phyloP scores from a whole-genome alignment of 2,329 filamentous ascomycete genomes.

The Mollisiaceae sp. region DNA sequence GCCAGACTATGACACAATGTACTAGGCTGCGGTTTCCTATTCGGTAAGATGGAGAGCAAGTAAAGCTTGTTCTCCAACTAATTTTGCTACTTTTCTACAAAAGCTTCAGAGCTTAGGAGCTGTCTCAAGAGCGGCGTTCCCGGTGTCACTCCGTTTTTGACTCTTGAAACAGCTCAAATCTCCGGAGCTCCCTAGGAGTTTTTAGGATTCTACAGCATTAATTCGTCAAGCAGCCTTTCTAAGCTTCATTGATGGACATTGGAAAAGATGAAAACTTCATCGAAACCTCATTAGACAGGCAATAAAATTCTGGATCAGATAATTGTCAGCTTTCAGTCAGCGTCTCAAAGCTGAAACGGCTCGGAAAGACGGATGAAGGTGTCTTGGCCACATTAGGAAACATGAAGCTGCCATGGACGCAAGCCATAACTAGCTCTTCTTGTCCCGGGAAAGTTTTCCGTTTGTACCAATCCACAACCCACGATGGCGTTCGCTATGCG shows the following conservation, averaged over 20 bases:
- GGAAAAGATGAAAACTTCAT: neutral
- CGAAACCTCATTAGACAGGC: neutral
- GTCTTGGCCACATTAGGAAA: neutral
- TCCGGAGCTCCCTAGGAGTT: too few species aligned
- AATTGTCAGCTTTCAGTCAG: neutral
- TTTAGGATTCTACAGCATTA: too few species aligned
- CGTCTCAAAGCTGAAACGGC: neutral
- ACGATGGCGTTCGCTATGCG: neutral
- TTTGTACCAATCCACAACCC: neutral
- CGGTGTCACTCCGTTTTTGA: too few species aligned
- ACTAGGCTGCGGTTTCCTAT: constrained; percentile 18
- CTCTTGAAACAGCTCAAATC: too few species aligned
- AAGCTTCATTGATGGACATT: neutral
- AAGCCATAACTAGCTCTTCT: neutral
- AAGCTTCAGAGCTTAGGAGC: too few species aligned
- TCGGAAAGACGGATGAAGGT: neutral
- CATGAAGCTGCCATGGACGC: neutral
- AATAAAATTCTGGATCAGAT: neutral
- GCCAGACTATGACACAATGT: constrained; percentile 18
- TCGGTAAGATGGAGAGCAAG: neutral
- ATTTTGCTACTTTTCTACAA: too few species aligned
- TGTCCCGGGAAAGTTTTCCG: neutral
- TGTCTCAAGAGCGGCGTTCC: too few species aligned
- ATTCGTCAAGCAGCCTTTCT: too few species aligned
- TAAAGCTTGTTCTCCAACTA: too few species aligned